These are phyloP conservation scores for Exophiala aquamarina DNA, from an alignment of 2,329 filamentous ascomycete genomes.

Conservation along the genomic window DNA sequence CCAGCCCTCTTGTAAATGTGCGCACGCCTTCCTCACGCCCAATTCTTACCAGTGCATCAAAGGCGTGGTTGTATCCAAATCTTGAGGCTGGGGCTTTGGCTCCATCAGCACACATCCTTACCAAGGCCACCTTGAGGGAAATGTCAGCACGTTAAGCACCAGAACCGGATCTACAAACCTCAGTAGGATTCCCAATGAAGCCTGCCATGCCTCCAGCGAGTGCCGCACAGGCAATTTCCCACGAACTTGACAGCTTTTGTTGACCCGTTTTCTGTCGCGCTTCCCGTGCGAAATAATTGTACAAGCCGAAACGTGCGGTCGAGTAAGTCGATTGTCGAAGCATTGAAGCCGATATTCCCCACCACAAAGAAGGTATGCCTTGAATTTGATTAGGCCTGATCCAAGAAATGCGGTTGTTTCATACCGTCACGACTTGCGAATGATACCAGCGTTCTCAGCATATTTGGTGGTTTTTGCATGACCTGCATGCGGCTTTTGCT, in stretches of 20 bases:
- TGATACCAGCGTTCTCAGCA: constrained; percentile 17
- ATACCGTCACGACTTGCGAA: constrained; percentile 21
- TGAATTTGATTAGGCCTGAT: background rate
- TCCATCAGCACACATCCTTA: constrained; percentile 22
- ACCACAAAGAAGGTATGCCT: constrained; percentile 20
- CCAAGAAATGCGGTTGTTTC: background rate
- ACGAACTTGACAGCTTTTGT: constrained; percentile 11
- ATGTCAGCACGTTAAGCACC: constrained; percentile 2
- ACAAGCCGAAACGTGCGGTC: constrained; percentile 19
- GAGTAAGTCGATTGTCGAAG: constrained; percentile 23
- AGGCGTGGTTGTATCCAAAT: constrained; percentile 18
- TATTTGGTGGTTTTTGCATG: constrained; percentile 18
- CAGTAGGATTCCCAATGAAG: constrained; percentile 20
- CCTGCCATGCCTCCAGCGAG: constrained; percentile 19
- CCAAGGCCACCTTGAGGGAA: constrained; percentile 15
- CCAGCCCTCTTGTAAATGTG: constrained; percentile 19
- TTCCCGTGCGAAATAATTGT: constrained; percentile 16
- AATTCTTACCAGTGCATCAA: constrained; percentile 18
- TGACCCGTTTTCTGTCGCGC: constrained; percentile 11
- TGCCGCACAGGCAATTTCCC: constrained; percentile 17
- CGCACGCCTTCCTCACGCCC: constrained; percentile 18
- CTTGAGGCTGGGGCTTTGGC: constrained; percentile 15
- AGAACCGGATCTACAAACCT: constrained; percentile 4
- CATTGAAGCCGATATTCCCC: constrained; percentile 21
- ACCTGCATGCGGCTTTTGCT: constrained; percentile 18